These are phyloP conservation scores for Fimicolochytrium jonesii DNA, from an alignment of 192 early-diverging fungal species.

Conservation along the genomic window DNA sequence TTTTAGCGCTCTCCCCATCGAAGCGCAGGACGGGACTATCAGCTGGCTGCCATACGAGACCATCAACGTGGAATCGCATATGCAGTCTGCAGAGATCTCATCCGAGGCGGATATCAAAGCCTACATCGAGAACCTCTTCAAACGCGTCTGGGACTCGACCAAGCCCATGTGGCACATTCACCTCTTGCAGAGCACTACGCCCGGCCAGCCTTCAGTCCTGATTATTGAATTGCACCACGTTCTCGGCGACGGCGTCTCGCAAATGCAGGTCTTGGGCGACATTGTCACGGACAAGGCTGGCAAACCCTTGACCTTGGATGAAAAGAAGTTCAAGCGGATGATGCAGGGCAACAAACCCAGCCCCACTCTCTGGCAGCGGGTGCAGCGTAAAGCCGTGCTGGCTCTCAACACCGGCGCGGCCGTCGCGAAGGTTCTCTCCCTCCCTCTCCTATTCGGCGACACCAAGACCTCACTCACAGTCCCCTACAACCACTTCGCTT, in stretches of 20 bases:
- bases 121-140: slow-evolving; percentile 15
- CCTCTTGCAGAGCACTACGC: background rate
- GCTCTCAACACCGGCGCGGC: slow-evolving; percentile 1
- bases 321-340: slow-evolving; percentile 20
- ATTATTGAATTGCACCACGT: slow-evolving; percentile 22
- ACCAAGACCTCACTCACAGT: slow-evolving; percentile 1
- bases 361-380: background rate
- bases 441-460: slow-evolving; percentile 13
- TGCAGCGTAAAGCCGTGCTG: background rate
- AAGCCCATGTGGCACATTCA: slow-evolving; percentile 24
- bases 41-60: slow-evolving; percentile 5
- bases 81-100: background rate
- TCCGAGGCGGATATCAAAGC: slow-evolving; percentile 11
- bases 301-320: slow-evolving; percentile 12
- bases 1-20: slow-evolving; percentile 14
- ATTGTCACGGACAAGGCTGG: slow-evolving; percentile 14
- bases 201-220: background rate
- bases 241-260: slow-evolving; percentile 21
- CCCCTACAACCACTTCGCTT: background rate
- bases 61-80: slow-evolving; percentile 11
- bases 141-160: slow-evolving; percentile 11
- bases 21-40: slow-evolving; percentile 5
- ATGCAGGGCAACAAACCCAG: background rate
- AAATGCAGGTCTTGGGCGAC: slow-evolving; percentile 12
- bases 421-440: slow-evolving; percentile 2